phyloP scores from a whole-genome alignment of 192 early-diverging fungal species.

The Dissophora ornata region DNA sequence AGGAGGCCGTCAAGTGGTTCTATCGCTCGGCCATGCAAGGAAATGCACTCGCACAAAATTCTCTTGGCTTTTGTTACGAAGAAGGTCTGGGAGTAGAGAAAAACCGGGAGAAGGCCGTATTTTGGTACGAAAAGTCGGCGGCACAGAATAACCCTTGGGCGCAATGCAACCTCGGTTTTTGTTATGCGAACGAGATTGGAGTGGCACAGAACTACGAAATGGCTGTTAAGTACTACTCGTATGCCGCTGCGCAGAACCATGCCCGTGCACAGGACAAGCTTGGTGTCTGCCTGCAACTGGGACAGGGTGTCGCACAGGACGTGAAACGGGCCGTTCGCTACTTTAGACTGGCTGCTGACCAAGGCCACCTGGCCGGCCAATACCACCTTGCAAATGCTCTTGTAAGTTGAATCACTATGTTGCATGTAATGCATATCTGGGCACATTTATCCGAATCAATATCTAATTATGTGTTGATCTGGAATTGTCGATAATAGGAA shows the following conservation, averaged over 20 bases:
- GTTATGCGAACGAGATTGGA: constrained; percentile 82
- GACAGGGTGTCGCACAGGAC: constrained; percentile 60
- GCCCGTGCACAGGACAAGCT: constrained; percentile 68
- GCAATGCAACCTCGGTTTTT: constrained; percentile 86
- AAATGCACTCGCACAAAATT: constrained; percentile 82
- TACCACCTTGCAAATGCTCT: constrained; percentile 61
- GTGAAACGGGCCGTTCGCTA: constrained; percentile 63
- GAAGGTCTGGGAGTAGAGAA: constrained; percentile 78
- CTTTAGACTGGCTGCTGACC: constrained; percentile 71
- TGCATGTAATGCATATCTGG: no score
- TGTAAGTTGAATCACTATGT: constrained; percentile 44
- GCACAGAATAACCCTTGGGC: constrained; percentile 82
- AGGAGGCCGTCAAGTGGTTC: constrained; percentile 73
- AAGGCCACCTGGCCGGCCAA: constrained; percentile 70
- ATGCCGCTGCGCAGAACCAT: constrained; percentile 69
- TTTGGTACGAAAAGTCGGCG: constrained; percentile 75
- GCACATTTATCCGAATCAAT: no score
- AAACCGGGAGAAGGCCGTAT: constrained; percentile 66
- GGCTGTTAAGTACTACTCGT: constrained; percentile 66
- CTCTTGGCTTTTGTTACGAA: constrained; percentile 85
- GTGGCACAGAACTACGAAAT: constrained; percentile 61
- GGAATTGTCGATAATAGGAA: constrained; percentile 16
- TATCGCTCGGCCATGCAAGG: constrained; percentile 71
- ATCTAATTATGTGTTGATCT: neutral
- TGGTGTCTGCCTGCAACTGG: constrained; percentile 64